Base-by-base conservation (phyloP, 2,329 filamentous ascomycete species). In the Drechmeria coniospora region DNA sequence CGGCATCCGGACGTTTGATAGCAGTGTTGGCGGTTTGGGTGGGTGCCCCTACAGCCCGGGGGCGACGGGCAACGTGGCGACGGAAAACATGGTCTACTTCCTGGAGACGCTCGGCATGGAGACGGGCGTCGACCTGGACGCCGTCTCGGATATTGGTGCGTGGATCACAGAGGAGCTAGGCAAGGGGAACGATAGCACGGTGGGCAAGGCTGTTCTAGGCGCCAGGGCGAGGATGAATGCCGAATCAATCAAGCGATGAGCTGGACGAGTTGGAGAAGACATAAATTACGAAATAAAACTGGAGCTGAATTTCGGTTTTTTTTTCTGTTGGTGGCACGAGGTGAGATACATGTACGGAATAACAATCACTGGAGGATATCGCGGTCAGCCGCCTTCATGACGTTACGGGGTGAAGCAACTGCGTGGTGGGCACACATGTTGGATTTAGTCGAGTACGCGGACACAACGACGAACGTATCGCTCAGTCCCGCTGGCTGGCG, bases 11-110 rank as follows among this genome's bases (percentile, higher is more conserved):
- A 79, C 70, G 0, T 90, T 92, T 46, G 83, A 92, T 45, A 71
- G 69, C 37, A 80, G 78, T 29, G 79, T 92, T 1, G 79, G 71
- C 2, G 83, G 83, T 0, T 59, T 92, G 1, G 83, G 83, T 2
- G 83, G 83, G 0, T 92, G 83, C 46, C 83, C 83, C 0, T 92
- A 81, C 46, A 80, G 76, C 36, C 82, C 81, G 1, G 83, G 83
- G 0, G 82, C 82, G 1, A 90, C 81, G 22, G 83, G 83, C 1
- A 92, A 92, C 47, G 79, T 87, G 9, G 74, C 79, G 1, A 86
- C 81, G 0, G 83, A 92, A 53, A 79, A 92, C 47, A 54, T 92
- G 53, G 75, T 90, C 2, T 82, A 87, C 45, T 76, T 79, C 35
- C 56, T 81, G 46, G 74, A 82, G 47, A 79, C 69, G 34, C 49